Conservation (phyloP, 2,329 filamentous ascomycete genomes). For the Pseudocercospora eumusae region DNA sequence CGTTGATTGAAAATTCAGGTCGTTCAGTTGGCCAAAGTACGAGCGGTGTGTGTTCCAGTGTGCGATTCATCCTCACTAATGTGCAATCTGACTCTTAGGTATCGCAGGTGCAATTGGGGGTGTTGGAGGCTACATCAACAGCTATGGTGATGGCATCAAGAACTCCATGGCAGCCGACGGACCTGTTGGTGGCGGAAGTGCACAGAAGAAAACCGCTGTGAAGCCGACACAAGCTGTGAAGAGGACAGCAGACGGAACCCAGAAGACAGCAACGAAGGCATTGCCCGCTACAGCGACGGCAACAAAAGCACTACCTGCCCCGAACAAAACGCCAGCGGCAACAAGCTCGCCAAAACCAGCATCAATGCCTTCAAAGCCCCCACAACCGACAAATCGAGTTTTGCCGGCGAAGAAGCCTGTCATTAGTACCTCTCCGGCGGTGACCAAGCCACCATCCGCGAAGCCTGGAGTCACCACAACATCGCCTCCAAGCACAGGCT, state of each 20-base stretch:
- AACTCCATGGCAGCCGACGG: conserved; percentile 38
- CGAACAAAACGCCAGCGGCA: neutral
- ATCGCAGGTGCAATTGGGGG: conserved; percentile 40
- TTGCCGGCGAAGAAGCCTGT: conserved; percentile 18
- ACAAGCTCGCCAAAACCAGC: neutral
- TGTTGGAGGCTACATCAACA: conserved; percentile 40
- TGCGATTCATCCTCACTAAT: conserved; percentile 23
- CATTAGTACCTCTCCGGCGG: neutral
- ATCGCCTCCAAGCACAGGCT: neutral
- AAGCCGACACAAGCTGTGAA: conserved; percentile 27
- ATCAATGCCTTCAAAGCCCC: conserved; percentile 17
- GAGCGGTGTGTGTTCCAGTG: conserved; percentile 24
- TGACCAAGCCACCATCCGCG: conserved; percentile 5
- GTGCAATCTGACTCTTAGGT: conserved; percentile 31
- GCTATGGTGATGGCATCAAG: conserved; percentile 39
- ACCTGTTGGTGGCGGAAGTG: conserved; percentile 24
- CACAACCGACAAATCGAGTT: conserved; percentile 8
- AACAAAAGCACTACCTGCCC: neutral
- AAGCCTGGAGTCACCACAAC: conserved; percentile 5
- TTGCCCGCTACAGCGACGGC: conserved; percentile 15
- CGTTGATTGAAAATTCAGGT: conserved; percentile 39
- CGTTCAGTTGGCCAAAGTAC: conserved; percentile 40
- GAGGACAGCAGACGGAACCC: conserved; percentile 15
- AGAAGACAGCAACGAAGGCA: conserved; percentile 16
- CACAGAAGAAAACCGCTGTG: conserved; percentile 32